Conservation (phyloP, 805 yeast species). For the Metschnikowia proteae region DNA sequence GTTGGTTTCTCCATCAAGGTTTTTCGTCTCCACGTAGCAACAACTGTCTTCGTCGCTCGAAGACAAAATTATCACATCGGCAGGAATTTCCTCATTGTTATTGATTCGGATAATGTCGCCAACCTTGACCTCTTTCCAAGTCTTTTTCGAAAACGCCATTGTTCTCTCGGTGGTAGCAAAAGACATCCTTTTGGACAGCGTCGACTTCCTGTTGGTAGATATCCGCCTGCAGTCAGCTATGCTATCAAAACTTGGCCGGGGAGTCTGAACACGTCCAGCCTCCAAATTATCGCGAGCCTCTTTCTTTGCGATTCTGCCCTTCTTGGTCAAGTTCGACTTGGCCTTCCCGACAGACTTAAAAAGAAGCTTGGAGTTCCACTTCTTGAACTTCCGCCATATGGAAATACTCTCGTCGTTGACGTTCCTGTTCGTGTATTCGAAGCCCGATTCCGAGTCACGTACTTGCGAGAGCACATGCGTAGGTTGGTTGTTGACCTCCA, state of each 20-base stretch:
- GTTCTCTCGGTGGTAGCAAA: conserved; percentile 16
- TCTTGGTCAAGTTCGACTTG: conserved; percentile 30
- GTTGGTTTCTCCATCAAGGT: conserved; percentile 78
- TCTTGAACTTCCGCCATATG: conserved; percentile 67
- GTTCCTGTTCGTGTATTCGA: conserved; percentile 47
- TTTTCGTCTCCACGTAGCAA: conserved; percentile 77
- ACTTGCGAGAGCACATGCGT: conserved; percentile 55
- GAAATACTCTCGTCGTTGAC: conserved; percentile 61
- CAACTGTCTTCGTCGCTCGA: conserved; percentile 66
- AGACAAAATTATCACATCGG: conserved; percentile 62
- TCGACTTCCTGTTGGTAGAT: conserved; percentile 10
- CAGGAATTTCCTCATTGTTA: conserved; percentile 76
- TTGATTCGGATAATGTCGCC: conserved; percentile 72
- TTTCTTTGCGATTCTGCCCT: conserved; percentile 33
- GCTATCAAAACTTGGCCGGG: conserved; percentile 35
- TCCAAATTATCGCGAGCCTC: conserved; percentile 4
- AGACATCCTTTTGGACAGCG: conserved; percentile 15
- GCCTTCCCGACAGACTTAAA: conserved; percentile 25
- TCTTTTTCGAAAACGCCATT: conserved; percentile 22
- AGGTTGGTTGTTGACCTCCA: conserved; percentile 66
- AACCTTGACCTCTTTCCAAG: conserved; percentile 67
- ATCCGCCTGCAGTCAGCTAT: conserved; percentile 7
- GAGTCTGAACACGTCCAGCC: not conserved
- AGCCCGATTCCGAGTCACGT: conserved; percentile 34
- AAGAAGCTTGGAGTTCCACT: conserved; percentile 36